Evolutionary conservation across 768 basidiomycete species (phyloP), one percentile per base, ranked within the genome.

Genomic region (Xerocomus brunneocitrinus): DNA sequence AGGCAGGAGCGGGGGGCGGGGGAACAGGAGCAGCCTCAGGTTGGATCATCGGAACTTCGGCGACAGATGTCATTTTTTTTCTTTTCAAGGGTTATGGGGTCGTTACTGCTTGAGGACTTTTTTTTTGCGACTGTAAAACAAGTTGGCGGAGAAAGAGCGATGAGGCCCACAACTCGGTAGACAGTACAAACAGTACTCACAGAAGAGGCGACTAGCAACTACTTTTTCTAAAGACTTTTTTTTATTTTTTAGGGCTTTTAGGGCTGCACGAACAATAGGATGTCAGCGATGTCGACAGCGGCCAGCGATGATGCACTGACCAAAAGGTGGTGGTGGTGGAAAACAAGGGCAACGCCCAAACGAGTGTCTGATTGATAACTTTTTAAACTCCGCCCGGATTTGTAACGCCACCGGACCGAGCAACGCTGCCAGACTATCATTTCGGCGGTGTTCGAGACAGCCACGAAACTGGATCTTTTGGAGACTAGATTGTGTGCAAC

Each of bases 61-160:
- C 71, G 63, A 77, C 76, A 62, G 79, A 77, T 72, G 84, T 80
- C 84, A 85, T 68, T 68, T 55, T 14, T 43, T 42, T 52, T 39
- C 67, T 73, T 80, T 82, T 80, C 66, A 71, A 64, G 58, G 58
- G 71, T 77, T 79, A 72, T 74, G 75, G 71, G 80, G 85, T 91
- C 89, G 89, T 91, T 91, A 91, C 89, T 91, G 87, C 84, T 89
- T 89, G 80, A 85, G 79, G 74, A 78, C 80, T 88, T 90, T 89
- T 88, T 90, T 89, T 88, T 85, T 84, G 75, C 71, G 74, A 77
- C 80, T 84, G 54, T 6, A 39, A 69, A 46, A 8, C 8, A 41
- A 12, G 42, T 64, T 25, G 36, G 46, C 22, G 39, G 41, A 42
- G 52, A 53, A 55, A 56, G 54, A 53, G 47, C 50, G 38, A 47